A percentile compares a stretch with the other conserved stretches of the same genome.
Evolutionary conservation across 2,329 filamentous ascomycete species (phyloP).

Genomic region (Hymenotorrendiella dingleyae): DNA sequence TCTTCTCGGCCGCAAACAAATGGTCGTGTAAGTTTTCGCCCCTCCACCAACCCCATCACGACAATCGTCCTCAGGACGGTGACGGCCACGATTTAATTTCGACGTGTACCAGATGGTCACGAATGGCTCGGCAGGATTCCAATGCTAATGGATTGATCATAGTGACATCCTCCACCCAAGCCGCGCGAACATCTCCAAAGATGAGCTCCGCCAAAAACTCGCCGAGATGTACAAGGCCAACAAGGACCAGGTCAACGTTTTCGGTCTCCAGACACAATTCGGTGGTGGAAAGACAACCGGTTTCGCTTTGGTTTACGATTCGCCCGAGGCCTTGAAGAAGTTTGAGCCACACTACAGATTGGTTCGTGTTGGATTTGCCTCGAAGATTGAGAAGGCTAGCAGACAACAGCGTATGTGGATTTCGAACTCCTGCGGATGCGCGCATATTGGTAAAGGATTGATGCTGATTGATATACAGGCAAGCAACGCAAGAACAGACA

Average conservation of each 20-base stretch:
- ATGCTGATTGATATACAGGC: slow-evolving; percentile 53
- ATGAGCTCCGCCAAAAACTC: slow-evolving; percentile 94
- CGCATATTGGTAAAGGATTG: slow-evolving; percentile 2
- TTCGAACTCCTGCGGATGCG: slow-evolving; percentile 7
- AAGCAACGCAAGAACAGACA: slow-evolving; percentile 99
- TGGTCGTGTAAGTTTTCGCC: slow-evolving; percentile 82
- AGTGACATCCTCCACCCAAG: slow-evolving; percentile 99
- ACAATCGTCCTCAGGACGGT: neutral
- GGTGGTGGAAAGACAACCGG: slow-evolving; percentile 99
- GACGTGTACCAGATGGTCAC: neutral
- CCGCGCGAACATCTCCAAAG: slow-evolving; percentile 98
- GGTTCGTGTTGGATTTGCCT: slow-evolving; percentile 84
- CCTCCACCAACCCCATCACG: slow-evolving; percentile 8
- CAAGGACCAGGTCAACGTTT: slow-evolving; percentile 96
- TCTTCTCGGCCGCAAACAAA: slow-evolving; percentile 97
- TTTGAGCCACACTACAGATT: slow-evolving; percentile 99
- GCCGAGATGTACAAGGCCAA: slow-evolving; percentile 94
- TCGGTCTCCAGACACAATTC: slow-evolving; percentile 97
- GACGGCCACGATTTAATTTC: neutral
- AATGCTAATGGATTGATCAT: slow-evolving; percentile 26
- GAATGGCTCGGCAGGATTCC: slow-evolving; percentile 14
- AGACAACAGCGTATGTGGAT: slow-evolving; percentile 93
- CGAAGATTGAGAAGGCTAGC: slow-evolving; percentile 94
- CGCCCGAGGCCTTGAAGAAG: slow-evolving; percentile 97
- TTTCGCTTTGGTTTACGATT: slow-evolving; percentile 98